phyloP scores from a whole-genome alignment of 1,139 yeast genomes.

The Pneumocystis canis region DNA sequence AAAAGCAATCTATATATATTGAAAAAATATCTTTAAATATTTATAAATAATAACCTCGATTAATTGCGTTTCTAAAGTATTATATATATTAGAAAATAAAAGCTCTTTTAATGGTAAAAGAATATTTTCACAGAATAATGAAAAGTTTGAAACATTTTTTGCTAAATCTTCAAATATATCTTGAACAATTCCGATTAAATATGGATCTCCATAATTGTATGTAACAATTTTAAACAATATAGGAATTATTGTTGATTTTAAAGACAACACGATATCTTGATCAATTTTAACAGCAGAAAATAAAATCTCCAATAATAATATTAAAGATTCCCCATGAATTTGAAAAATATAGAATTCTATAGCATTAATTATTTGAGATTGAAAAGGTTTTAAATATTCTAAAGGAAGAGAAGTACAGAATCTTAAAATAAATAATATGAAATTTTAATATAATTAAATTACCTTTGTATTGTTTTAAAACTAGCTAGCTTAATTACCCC shows the following conservation, averaged over 20 bases:
- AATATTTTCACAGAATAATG: background rate
- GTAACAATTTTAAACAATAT: slow-evolving; percentile 10
- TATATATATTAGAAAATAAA: background rate
- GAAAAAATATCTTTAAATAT: background rate
- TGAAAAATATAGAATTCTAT: slow-evolving; percentile 1
- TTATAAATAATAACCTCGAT: background rate
- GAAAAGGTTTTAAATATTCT: slow-evolving; percentile 2
- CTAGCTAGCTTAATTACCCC: background rate
- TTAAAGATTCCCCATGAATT: slow-evolving; percentile 6
- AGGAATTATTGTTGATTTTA: slow-evolving; percentile 8
- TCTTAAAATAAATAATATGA: background rate
- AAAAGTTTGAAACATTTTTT: slow-evolving; percentile 4
- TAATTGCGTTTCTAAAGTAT: background rate
- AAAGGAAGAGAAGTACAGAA: background rate
- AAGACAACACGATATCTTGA: background rate
- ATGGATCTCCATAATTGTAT: slow-evolving; percentile 13
- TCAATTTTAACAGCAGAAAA: slow-evolving; percentile 7
- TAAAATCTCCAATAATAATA: slow-evolving; percentile 10
- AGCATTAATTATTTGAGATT: slow-evolving; percentile 2
- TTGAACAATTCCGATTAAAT: slow-evolving; percentile 10
- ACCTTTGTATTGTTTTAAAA: slow-evolving; percentile 1
- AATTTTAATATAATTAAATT: background rate
- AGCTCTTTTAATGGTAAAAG: background rate
- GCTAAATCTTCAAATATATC: slow-evolving; percentile 14
- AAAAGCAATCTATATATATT: slow-evolving; percentile 7